These are phyloP conservation scores for Cicer arietinum DNA, from an alignment of 306 rosid species.

Conservation along the genomic window DNA sequence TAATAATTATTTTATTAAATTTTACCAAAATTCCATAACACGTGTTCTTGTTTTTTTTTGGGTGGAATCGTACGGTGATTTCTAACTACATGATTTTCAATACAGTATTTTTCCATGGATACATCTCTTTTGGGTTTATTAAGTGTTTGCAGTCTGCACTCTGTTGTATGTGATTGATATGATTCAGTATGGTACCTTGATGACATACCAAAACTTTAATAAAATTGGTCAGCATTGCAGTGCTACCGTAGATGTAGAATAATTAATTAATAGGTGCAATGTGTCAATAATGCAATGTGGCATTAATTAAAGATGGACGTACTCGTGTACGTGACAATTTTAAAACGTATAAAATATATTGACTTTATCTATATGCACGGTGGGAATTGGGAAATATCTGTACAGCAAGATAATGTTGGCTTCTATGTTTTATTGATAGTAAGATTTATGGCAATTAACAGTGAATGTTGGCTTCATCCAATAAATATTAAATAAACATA, in stretches of 20 bases:
- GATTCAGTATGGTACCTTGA: constrained; percentile 38
- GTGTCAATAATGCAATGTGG: constrained; percentile 39
- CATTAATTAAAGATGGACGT: constrained; percentile 39
- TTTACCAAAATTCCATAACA: constrained; percentile 1
- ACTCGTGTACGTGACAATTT: constrained; percentile 37
- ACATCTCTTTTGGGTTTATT: constrained; percentile 29
- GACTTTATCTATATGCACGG: constrained; percentile 14
- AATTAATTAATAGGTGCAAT: constrained; percentile 34
- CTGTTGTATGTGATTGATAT: constrained; percentile 31
- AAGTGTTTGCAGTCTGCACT: constrained; percentile 41
- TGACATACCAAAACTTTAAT: constrained; percentile 25
- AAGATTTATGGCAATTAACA: too few relatives aligned
- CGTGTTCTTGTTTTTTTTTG: background rate
- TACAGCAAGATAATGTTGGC: constrained; percentile 20
- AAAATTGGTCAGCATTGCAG: constrained; percentile 43
- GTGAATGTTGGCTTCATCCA: too few relatives aligned
- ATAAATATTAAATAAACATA: too few relatives aligned
- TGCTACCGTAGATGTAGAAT: constrained; percentile 13
- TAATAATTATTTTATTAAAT: background rate
- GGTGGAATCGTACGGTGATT: background rate
- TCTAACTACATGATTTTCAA: background rate
- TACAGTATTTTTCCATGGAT: background rate
- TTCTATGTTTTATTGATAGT: background rate
- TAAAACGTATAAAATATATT: constrained; percentile 14
- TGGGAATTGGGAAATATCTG: constrained; percentile 32